Evolutionary conservation across 176 grass and related monocot species (phyloP).

Genomic region (Aegilops sharonensis): DNA sequence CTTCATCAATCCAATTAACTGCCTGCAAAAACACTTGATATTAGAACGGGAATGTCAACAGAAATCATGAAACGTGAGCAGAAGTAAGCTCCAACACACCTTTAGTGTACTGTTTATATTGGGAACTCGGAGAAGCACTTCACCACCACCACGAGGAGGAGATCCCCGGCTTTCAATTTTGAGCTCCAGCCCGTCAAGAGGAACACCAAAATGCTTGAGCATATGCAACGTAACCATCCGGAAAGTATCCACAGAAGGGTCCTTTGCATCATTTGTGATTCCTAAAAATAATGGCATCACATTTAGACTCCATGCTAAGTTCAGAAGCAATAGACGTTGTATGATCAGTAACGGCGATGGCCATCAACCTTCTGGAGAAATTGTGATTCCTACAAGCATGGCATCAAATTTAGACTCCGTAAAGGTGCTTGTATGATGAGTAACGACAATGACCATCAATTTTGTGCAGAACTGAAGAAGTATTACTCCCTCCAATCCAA

Average conservation of each 20-base stretch:
- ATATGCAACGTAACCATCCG: slow-evolving; percentile 78
- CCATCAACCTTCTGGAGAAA: neutral
- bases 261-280: slow-evolving; percentile 88
- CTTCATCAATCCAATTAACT: slow-evolving; percentile 78
- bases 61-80: neutral
- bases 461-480: neutral
- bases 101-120: slow-evolving; percentile 60
- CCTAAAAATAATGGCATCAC: slow-evolving; percentile 40
- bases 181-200: slow-evolving; percentile 76
- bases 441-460: neutral
- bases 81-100: slow-evolving; percentile 36
- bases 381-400: neutral
- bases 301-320: neutral
- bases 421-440: neutral
- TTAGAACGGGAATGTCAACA: slow-evolving; percentile 13
- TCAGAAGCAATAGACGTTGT: neutral
- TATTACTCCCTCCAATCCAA: too few relatives aligned
- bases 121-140: slow-evolving; percentile 69
- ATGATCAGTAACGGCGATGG: neutral
- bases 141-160: slow-evolving; percentile 83
- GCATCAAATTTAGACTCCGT: neutral
- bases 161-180: slow-evolving; percentile 79
- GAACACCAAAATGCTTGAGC: slow-evolving; percentile 85
- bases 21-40: slow-evolving; percentile 43
- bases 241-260: slow-evolving; percentile 77